Conservation (phyloP, 2,329 filamentous ascomycete species). For the Aspergillus ibericus region DNA sequence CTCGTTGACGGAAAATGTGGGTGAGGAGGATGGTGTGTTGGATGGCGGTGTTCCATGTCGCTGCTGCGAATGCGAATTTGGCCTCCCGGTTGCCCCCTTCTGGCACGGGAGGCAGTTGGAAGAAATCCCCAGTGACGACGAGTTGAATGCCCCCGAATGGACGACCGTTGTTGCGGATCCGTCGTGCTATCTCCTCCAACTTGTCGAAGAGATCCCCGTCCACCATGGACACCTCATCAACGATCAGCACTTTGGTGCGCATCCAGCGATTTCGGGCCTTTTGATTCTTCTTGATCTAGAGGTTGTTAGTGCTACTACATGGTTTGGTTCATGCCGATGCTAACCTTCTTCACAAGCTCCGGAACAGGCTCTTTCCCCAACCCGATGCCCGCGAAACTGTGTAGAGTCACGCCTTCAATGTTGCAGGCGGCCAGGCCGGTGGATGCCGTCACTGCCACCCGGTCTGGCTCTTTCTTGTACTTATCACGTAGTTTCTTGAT, state of each 20-base stretch:
- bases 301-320: conserved; percentile 15
- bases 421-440: conserved; percentile 96
- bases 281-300: conserved; percentile 71
- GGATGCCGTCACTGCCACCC: conserved; percentile 89
- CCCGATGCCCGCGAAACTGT: conserved; percentile 94
- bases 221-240: conserved; percentile 98
- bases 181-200: conserved; percentile 80
- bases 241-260: conserved; percentile 78
- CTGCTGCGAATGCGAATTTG: conserved; percentile 91
- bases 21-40: conserved; percentile 94
- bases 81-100: conserved; percentile 66
- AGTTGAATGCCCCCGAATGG: conserved; percentile 96
- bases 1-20: conserved; percentile 93
- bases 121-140: conserved; percentile 95
- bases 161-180: conserved; percentile 82
- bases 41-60: conserved; percentile 88
- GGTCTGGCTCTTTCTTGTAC: conserved; percentile 72
- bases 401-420: conserved; percentile 90
- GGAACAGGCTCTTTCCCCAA: conserved; percentile 84
- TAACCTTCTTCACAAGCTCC: conserved; percentile 74
- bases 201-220: conserved; percentile 97
- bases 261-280: conserved; percentile 91
- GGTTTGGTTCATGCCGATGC: not conserved
- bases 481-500: conserved; percentile 79
- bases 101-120: conserved; percentile 91